Evolutionary conservation across 257 asterid species (phyloP).

Genomic region (Scutellaria minor): DNA sequence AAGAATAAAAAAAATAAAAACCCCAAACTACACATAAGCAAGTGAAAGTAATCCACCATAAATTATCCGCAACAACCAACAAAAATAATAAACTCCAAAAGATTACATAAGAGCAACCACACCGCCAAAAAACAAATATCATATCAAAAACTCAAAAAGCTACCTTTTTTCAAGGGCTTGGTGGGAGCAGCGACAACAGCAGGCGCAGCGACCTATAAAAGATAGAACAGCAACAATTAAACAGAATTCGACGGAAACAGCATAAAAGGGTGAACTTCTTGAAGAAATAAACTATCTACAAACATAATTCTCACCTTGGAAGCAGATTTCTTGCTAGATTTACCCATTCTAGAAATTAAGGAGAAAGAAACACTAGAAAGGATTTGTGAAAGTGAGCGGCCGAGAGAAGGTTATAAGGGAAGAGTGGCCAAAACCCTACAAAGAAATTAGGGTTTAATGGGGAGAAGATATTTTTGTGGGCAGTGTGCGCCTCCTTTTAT

Average conservation of each 20-base stretch:
- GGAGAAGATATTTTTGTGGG: conserved; percentile 20
- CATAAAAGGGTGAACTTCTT: neutral
- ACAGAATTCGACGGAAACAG: neutral
- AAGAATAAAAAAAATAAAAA: neutral
- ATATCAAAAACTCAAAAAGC: neutral
- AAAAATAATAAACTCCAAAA: neutral
- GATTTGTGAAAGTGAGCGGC: conserved; percentile 12
- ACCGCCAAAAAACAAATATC: neutral
- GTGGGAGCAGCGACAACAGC: conserved; percentile 39
- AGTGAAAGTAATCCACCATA: neutral
- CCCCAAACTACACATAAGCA: neutral
- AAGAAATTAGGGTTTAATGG: conserved; percentile 32
- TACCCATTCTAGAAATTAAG: conserved; percentile 23
- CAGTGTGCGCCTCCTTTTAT: conserved; percentile 31
- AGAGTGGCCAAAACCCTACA: conserved; percentile 35
- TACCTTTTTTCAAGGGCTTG: conserved; percentile 69
- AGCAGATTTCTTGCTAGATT: conserved; percentile 36
- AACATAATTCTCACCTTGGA: conserved; percentile 24
- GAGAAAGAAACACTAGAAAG: neutral
- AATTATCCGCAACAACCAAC: neutral
- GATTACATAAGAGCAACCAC: neutral
- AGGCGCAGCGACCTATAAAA: conserved; percentile 43
- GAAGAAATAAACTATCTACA: neutral
- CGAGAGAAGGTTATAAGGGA: neutral
- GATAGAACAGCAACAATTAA: neutral